phyloP scores from a whole-genome alignment of 306 rosid genomes.

The Inga oerstediana region DNA sequence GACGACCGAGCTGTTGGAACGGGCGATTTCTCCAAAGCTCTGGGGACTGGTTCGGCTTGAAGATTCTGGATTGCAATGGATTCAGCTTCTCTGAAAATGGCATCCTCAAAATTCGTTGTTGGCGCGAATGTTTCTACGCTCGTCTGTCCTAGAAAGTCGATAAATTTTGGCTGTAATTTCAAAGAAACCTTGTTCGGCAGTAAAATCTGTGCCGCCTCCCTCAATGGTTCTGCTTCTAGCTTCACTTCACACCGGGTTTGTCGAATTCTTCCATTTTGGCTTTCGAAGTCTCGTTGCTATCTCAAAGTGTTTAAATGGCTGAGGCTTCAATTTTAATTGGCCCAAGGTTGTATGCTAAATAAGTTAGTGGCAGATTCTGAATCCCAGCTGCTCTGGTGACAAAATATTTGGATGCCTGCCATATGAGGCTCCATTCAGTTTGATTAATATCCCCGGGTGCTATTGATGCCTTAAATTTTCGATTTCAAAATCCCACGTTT shows the following conservation, averaged over 20 bases:
- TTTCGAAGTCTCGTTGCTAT: neutral
- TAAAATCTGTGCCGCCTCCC: conserved; percentile 42
- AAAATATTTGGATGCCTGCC: neutral
- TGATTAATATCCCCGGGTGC: neutral
- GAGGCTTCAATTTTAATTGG: neutral
- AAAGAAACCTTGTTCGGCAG: conserved; percentile 25
- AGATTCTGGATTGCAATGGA: conserved; percentile 25
- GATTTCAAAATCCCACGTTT: neutral
- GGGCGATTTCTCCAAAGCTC: conserved; percentile 14
- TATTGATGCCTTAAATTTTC: neutral
- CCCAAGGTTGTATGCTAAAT: neutral
- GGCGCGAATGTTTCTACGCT: conserved; percentile 31
- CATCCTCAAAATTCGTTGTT: conserved; percentile 31
- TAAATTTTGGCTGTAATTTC: conserved; percentile 25
- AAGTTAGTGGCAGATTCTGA: neutral
- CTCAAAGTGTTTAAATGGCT: neutral
- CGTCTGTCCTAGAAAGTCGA: conserved; percentile 6
- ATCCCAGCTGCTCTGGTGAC: neutral
- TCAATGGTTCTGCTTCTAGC: conserved; percentile 44
- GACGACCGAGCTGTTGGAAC: neutral
- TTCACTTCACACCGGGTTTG: conserved; percentile 49
- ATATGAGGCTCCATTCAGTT: neutral
- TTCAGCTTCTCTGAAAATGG: conserved; percentile 42
- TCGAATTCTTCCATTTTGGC: neutral
- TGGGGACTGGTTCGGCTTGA: neutral